These are phyloP conservation scores for Saccharomycopsis oosterbeekiorum DNA, from an alignment of 805 yeast genomes.

Conservation along the genomic window DNA sequence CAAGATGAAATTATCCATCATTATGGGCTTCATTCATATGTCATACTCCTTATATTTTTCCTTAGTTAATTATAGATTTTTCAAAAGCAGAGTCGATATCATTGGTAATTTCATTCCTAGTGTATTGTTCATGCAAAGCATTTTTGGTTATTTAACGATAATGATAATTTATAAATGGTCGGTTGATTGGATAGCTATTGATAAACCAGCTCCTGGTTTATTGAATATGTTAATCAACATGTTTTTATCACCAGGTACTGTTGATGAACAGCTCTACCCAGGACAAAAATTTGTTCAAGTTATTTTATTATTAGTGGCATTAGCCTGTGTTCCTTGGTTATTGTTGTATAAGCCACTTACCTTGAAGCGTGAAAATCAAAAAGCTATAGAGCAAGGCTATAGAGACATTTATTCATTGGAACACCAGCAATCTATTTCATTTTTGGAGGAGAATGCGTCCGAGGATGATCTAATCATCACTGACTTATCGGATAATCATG, in stretches of 20 bases:
- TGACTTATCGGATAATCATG: slow-evolving; percentile 40
- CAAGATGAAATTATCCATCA: slow-evolving; percentile 91
- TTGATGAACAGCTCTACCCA: slow-evolving; percentile 68
- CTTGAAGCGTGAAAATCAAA: slow-evolving; percentile 37
- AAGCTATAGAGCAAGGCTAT: slow-evolving; percentile 42
- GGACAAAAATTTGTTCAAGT: slow-evolving; percentile 78
- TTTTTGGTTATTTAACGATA: slow-evolving; percentile 84
- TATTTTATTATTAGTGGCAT: slow-evolving; percentile 61
- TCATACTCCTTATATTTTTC: slow-evolving; percentile 80
- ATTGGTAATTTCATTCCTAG: slow-evolving; percentile 94
- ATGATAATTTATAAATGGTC: slow-evolving; percentile 91
- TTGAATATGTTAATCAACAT: slow-evolving; percentile 90
- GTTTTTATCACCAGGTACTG: slow-evolving; percentile 88
- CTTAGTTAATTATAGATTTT: slow-evolving; percentile 64
- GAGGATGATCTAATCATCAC: slow-evolving; percentile 22
- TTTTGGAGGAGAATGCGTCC: slow-evolving; percentile 20
- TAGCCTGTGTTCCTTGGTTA: slow-evolving; percentile 88
- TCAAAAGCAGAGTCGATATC: slow-evolving; percentile 66
- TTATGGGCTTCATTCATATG: slow-evolving; percentile 95
- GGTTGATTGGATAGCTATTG: slow-evolving; percentile 77
- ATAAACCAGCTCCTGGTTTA: slow-evolving; percentile 80
- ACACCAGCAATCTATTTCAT: slow-evolving; percentile 22
- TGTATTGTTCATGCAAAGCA: slow-evolving; percentile 87
- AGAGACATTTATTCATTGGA: slow-evolving; percentile 37
- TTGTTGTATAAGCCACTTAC: slow-evolving; percentile 75